Evolutionary conservation across 768 basidiomycete species (phyloP).

Genomic region (Tephrocybe sp.): DNA sequence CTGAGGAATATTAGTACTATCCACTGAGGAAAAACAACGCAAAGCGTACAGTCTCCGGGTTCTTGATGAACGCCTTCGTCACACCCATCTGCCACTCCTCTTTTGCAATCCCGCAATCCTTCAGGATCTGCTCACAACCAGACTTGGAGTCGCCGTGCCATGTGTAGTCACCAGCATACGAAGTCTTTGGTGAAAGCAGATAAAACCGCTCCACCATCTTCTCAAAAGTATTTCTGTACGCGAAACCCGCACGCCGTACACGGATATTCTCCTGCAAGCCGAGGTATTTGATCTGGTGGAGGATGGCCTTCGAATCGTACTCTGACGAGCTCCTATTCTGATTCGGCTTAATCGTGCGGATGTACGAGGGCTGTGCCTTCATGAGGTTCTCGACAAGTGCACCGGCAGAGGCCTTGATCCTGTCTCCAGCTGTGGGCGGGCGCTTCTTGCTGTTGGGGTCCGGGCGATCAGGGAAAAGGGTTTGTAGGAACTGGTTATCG

Average conservation of each 20-base stretch:
- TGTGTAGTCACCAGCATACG: conserved; percentile 98
- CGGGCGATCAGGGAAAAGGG: conserved; percentile 89
- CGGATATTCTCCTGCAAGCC: conserved; percentile 98
- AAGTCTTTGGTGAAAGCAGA: conserved; percentile 89
- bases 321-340: conserved; percentile 91
- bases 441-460: conserved; percentile 98
- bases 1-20: conserved; percentile 37
- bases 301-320: conserved; percentile 91
- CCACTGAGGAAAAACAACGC: background rate
- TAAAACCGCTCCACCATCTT: conserved; percentile 99
- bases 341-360: conserved; percentile 99
- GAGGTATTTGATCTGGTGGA: conserved; percentile 99
- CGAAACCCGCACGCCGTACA: conserved; percentile 95
- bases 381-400: conserved; percentile 97
- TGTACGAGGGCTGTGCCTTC: conserved; percentile 96
- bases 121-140: conserved; percentile 90
- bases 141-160: conserved; percentile 91
- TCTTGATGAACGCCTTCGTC: conserved; percentile 99
- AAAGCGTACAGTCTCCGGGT: conserved; percentile 85
- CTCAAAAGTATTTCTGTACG: conserved; percentile 97
- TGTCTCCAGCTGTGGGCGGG: conserved; percentile 96
- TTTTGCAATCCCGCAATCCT: conserved; percentile 91
- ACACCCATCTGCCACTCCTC: conserved; percentile 99
- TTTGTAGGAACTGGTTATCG: conserved; percentile 82
- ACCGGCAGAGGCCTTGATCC: conserved; percentile 96